Conservation (phyloP, 1,139 yeast genomes). For the Groenewaldozyma auringiensis region DNA sequence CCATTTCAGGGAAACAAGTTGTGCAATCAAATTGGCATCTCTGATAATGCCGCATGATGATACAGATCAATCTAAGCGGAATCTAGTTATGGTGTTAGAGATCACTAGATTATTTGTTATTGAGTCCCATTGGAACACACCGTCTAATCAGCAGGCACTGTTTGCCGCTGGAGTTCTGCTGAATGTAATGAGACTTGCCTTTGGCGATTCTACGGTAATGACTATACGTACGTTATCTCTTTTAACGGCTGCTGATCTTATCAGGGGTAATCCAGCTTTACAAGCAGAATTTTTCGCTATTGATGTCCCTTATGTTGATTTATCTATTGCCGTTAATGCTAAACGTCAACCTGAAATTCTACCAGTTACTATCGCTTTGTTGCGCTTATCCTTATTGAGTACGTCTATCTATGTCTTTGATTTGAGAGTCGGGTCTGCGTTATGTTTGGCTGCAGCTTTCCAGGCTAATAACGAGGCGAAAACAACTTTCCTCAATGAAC, state of each 20-base stretch:
- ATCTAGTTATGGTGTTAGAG: slow-evolving; percentile 59
- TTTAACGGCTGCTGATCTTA: slow-evolving; percentile 67
- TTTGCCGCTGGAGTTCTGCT: slow-evolving; percentile 57
- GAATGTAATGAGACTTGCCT: slow-evolving; percentile 59
- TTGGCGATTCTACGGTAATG: slow-evolving; percentile 53
- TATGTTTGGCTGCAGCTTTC: slow-evolving; percentile 61
- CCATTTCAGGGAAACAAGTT: slow-evolving; percentile 76
- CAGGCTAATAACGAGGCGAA: slow-evolving; percentile 57
- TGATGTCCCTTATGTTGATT: slow-evolving; percentile 88
- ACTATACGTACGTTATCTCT: slow-evolving; percentile 59
- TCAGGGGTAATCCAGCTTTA: slow-evolving; percentile 52
- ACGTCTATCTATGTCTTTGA: slow-evolving; percentile 83
- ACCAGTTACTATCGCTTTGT: slow-evolving; percentile 67
- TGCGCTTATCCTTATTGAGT: slow-evolving; percentile 72
- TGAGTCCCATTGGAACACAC: slow-evolving; percentile 63
- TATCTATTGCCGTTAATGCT: slow-evolving; percentile 49
- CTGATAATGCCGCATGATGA: slow-evolving; percentile 30
- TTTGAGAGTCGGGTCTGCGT: slow-evolving; percentile 62
- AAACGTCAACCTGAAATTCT: slow-evolving; percentile 30
- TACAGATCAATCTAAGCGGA: slow-evolving; percentile 32
- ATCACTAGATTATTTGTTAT: slow-evolving; percentile 67
- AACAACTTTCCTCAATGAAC: slow-evolving; percentile 52
- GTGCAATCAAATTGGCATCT: slow-evolving; percentile 55
- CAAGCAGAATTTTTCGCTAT: slow-evolving; percentile 68
- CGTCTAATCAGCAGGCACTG: slow-evolving; percentile 54